Base-by-base conservation (phyloP, 1,284 basidiomycete species). In the Trichosporon ovoides region DNA sequence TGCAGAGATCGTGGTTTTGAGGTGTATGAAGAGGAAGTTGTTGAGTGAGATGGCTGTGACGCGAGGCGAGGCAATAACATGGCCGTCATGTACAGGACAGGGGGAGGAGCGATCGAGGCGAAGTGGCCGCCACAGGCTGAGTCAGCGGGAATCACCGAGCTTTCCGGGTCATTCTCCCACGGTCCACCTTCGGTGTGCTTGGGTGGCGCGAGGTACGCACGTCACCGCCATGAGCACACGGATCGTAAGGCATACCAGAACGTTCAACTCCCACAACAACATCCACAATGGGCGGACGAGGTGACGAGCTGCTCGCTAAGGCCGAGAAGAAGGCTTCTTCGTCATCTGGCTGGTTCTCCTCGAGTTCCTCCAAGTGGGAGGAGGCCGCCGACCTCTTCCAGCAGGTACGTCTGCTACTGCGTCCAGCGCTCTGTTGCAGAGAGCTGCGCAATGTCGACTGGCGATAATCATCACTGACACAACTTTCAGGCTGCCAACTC, bases 251-350 rank as follows among this genome's bases (percentile, higher is more conserved):
- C 16, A 13, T 51, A 51, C 31, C 49, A 51, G 49, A 34, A 35
- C 49, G 31, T 24, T 36, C 49, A 35, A 7, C 22, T 18, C 54
- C 33, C 38, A 38, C n/a, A 49, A 46, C 51, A 18, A 52, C 52
- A 46, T 33, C 34, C 38, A 63, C 18, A 20, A 73, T 73, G 71
- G 65, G 56, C 40, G 69, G 68, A 56, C 63, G 69, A 63, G 76
- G 64, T 18, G 75, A 77, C 64, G 73, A 81, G 22, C 80, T 92
- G 18, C 74, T 95, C 38, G 85, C 88, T 62, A 91, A 89, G 73
- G 93, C 92, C 14, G 90, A 95, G 74, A 97, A 96, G 83, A 94
- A 93, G 74, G 88, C 87, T 20, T 83, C 81, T 59, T 87, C 89
- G 0, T 88, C 89, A 0, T 80, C 84, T 3, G 81, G 81, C 22